Conservation (phyloP, 768 basidiomycete genomes). For the Punctularia strigosozonata region DNA sequence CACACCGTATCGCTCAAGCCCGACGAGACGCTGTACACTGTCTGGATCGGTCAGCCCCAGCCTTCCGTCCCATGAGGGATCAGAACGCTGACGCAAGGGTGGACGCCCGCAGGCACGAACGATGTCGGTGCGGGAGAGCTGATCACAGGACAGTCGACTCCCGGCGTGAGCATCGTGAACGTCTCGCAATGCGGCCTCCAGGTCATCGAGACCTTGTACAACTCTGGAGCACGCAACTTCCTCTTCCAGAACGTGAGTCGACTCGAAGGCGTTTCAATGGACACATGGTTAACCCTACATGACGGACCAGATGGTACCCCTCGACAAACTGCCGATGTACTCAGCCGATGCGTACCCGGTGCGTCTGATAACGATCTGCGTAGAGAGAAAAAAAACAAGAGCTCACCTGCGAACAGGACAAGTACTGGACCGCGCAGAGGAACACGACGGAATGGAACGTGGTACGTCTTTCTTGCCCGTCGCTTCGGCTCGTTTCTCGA, state of each 20-base stretch:
- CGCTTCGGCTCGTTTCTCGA: too few species aligned
- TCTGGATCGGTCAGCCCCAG: slow-evolving; percentile 70
- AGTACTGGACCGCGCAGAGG: slow-evolving; percentile 8
- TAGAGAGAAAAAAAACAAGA: too few species aligned
- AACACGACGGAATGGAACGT: slow-evolving; percentile 10
- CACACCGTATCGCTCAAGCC: slow-evolving; percentile 27
- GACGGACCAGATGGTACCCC: slow-evolving; percentile 21
- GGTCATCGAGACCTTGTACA: slow-evolving; percentile 45
- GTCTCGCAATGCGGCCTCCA: slow-evolving; percentile 46
- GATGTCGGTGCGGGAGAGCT: slow-evolving; percentile 47
- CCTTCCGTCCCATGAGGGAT: too few species aligned
- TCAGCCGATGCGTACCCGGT: slow-evolving; percentile 17
- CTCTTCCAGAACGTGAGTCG: slow-evolving; percentile 57
- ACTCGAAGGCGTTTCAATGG: too few species aligned
- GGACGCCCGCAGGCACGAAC: too few species aligned
- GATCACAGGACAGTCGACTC: slow-evolving; percentile 34
- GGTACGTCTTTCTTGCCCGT: too few species aligned
- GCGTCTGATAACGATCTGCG: too few species aligned
- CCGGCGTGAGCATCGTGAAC: slow-evolving; percentile 42
- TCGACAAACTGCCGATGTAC: slow-evolving; percentile 19
- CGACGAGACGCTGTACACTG: slow-evolving; percentile 43
- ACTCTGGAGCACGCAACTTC: slow-evolving; percentile 52
- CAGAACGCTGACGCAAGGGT: too few species aligned
- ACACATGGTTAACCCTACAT: not conserved
- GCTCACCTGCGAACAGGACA: too few species aligned